phyloP scores from a whole-genome alignment of 73 alveolate genomes.

The Symbiodinium natans region DNA sequence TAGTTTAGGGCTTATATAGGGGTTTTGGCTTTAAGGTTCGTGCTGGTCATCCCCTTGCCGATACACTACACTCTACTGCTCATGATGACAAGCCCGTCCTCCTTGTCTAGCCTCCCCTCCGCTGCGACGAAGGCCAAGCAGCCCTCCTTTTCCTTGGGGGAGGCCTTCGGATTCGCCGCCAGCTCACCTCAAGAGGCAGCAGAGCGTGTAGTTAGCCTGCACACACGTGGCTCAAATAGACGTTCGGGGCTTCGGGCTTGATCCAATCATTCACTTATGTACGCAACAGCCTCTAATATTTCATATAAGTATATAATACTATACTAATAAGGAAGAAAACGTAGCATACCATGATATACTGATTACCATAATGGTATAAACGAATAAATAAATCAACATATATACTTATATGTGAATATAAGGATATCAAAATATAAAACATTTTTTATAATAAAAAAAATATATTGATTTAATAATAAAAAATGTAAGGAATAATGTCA shows the following conservation, averaged over 20 bases:
- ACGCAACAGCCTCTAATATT: not conserved
- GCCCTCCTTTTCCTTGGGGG: slow-evolving; percentile 49
- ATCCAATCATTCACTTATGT: not conserved
- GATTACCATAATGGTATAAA: not conserved
- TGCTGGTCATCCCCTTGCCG: no score
- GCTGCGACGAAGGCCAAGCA: slow-evolving; percentile 58
- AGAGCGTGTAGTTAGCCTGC: not conserved
- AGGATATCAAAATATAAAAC: not conserved
- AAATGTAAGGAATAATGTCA: not conserved
- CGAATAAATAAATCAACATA: not conserved
- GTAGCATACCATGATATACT: not conserved
- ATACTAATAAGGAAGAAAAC: not conserved
- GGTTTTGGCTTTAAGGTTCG: no score
- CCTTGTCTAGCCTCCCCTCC: slow-evolving; percentile 76
- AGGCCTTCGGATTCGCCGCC: slow-evolving; percentile 36
- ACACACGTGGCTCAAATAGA: not conserved
- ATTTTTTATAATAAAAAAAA: not conserved
- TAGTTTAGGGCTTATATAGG: no score
- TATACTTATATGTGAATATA: not conserved
- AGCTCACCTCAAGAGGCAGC: slow-evolving; percentile 35
- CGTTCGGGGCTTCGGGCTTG: not conserved
- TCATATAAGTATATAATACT: not conserved
- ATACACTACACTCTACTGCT: no score
- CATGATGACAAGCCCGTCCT: no score
- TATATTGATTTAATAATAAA: not conserved